These are phyloP conservation scores for Chalciporus piperatus DNA, from an alignment of 768 basidiomycete genomes.

Conservation along the genomic window DNA sequence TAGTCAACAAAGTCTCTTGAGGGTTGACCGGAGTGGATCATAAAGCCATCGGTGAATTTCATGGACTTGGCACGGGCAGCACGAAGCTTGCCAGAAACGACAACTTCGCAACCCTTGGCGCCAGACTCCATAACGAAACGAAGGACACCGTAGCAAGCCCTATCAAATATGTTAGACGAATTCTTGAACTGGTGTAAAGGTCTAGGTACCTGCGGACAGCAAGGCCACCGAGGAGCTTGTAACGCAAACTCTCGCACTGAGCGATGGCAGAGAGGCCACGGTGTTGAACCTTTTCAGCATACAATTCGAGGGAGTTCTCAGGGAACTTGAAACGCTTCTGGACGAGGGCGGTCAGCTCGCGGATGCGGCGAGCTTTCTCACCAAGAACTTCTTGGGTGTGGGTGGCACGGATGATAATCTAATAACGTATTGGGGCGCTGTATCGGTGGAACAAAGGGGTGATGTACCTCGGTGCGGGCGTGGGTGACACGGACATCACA, in stretches of 20 bases:
- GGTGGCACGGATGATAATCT: conserved; percentile 99
- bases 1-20: conserved; percentile 94
- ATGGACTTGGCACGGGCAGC: conserved; percentile 99
- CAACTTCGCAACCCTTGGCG: conserved; percentile 99
- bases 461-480: conserved; percentile 88
- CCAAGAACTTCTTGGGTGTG: conserved; percentile 99
- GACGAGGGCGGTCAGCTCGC: conserved; percentile 96
- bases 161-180: conserved; percentile 26
- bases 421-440: background rate
- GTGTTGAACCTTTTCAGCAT: conserved; percentile 98
- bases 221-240: conserved; percentile 99
- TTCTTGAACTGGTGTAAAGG: background rate
- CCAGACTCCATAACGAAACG: conserved; percentile 99
- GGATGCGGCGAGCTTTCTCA: conserved; percentile 98
- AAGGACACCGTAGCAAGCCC: conserved; percentile 99
- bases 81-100: conserved; percentile 99
- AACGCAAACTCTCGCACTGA: conserved; percentile 96
- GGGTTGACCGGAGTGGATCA: conserved; percentile 99
- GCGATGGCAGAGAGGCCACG: conserved; percentile 98
- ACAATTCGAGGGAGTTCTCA: conserved; percentile 97
- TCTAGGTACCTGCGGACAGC: conserved; percentile 87
- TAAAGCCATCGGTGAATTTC: conserved; percentile 99
- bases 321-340: conserved; percentile 99
- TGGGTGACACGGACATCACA: conserved; percentile 99
- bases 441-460: background rate